A percentile compares a stretch with the other conserved stretches of the same genome.
Conservation (phyloP, 805 yeast genomes). For the Wickerhamomyces silvicola region DNA sequence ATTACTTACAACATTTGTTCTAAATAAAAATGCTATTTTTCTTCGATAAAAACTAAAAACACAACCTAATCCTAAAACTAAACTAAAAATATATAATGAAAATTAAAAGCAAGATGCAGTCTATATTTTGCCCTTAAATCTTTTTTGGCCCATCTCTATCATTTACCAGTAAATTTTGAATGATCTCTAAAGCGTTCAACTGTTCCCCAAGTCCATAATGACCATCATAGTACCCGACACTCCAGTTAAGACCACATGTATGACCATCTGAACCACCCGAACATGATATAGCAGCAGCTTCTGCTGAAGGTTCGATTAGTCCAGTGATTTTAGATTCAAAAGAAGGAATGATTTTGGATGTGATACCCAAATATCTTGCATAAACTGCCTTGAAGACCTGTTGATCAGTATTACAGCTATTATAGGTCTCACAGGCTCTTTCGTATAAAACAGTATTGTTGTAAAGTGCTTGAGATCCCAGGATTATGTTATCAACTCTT, state of each 20-base stretch:
- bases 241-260: slow-evolving; percentile 87
- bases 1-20: too few relatives aligned
- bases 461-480: slow-evolving; percentile 27
- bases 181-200: slow-evolving; percentile 70
- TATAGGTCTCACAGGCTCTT: slow-evolving; percentile 70
- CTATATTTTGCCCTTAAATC: too few relatives aligned
- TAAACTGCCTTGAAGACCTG: slow-evolving; percentile 84
- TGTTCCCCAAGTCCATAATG: slow-evolving; percentile 85
- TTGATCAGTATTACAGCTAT: slow-evolving; percentile 75
- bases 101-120: too few relatives aligned
- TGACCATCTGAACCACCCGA: slow-evolving; percentile 81
- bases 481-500: slow-evolving; percentile 10
- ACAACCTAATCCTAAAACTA: too few relatives aligned
- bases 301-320: slow-evolving; percentile 42
- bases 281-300: slow-evolving; percentile 78
- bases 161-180: slow-evolving; percentile 36
- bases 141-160: slow-evolving; percentile 1
- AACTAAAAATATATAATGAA: too few relatives aligned
- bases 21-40: too few relatives aligned
- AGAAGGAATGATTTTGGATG: slow-evolving; percentile 65
- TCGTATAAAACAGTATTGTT: slow-evolving; percentile 60
- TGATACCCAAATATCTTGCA: slow-evolving; percentile 64
- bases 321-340: slow-evolving; percentile 25
- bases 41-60: too few relatives aligned
- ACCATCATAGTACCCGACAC: slow-evolving; percentile 61